Evolutionary conservation across 1,284 basidiomycete genomes (phyloP), one percentile per base, ranked within the genome.

Genomic region (Athelia psychrophila): DNA sequence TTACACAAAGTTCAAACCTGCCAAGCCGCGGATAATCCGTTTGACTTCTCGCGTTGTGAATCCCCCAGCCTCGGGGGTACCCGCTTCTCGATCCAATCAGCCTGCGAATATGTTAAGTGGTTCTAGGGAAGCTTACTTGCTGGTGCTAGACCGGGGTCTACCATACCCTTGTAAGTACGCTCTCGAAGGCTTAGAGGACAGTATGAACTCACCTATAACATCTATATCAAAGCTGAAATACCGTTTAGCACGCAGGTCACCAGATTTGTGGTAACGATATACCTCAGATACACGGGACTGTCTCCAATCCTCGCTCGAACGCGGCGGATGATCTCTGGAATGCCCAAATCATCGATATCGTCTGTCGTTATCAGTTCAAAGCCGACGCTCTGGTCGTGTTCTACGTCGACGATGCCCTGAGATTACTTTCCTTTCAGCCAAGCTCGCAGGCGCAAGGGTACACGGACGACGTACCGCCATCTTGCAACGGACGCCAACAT

Each of bases 21-120:
- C 80, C 10, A 92, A 75, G 20, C 89, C 89, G 51, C 89, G 81
- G 49, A 91, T 73, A 55, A 91, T 90, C 33, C 86, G 81, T 59
- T 91, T 90, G 38, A 90, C 75, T 67, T 92, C 88, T 47, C 89
- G 78, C n/a, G 80, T 86, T 3, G 88, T 89, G 86, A 86, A 91
- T 13, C 88, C 88, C 36, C 90, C 91, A 16, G 84, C 80, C 67
- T 92, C 90, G 6, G 89, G 90, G 2, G 91, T 92, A n/a, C 91
- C 89, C 55, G 88, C 86, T 86, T 56, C n/a, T 25, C 32, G 35
- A n/a, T n/a, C n/a, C 24, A 44, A 22, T 22, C 3, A 49, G 42
- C 18, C 33, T 10, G 12, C 22, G 20, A 46, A 8, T 16, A 20
- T 19, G 0, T 49, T 23, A 35, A 25, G 24, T 19, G 47, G 48